Evolutionary conservation across 2,329 filamentous ascomycete species (phyloP).

Genomic region (Cryphonectria naterciae): DNA sequence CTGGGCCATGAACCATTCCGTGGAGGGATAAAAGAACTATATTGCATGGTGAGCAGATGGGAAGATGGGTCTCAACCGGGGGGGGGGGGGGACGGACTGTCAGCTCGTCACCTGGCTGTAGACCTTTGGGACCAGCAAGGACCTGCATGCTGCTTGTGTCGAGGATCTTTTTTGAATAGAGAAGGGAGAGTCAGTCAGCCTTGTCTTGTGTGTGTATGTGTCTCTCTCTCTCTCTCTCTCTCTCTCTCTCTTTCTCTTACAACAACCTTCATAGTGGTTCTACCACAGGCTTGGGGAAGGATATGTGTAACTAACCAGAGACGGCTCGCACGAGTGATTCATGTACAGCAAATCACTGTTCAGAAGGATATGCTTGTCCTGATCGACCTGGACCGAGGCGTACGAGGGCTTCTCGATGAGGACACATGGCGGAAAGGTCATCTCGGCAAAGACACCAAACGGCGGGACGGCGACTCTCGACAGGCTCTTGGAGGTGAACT

Average conservation of each 20-base stretch:
- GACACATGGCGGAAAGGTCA: slow-evolving; percentile 67
- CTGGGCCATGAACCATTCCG: slow-evolving; percentile 76
- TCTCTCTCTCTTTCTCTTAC: not conserved
- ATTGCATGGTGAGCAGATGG: not conserved
- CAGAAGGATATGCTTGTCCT: slow-evolving; percentile 60
- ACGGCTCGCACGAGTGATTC: slow-evolving; percentile 70
- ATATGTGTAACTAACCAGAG: slow-evolving; percentile 52
- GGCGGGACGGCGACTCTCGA: slow-evolving; percentile 60
- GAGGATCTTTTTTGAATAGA: slow-evolving; percentile 53
- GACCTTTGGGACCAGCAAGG: slow-evolving; percentile 60
- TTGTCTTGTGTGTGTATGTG: not conserved
- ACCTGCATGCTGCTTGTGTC: slow-evolving; percentile 62
- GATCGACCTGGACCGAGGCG: slow-evolving; percentile 65
- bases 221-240: too few species aligned
- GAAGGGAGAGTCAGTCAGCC: not conserved
- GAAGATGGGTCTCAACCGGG: too few species aligned
- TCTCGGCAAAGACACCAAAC: slow-evolving; percentile 68
- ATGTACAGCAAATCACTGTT: slow-evolving; percentile 71
- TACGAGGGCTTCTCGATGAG: slow-evolving; percentile 61
- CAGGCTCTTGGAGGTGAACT: slow-evolving; percentile 64
- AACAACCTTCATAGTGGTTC: not conserved
- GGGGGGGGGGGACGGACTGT: slow-evolving; percentile 45
- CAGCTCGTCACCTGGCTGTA: slow-evolving; percentile 60
- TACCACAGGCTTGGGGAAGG: not conserved
- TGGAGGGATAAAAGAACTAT: slow-evolving; percentile 75